A percentile compares a stretch with the other conserved stretches of the same genome.
phyloP scores from a whole-genome alignment of 2,329 filamentous ascomycete genomes.

The Aspergillus melleus region DNA sequence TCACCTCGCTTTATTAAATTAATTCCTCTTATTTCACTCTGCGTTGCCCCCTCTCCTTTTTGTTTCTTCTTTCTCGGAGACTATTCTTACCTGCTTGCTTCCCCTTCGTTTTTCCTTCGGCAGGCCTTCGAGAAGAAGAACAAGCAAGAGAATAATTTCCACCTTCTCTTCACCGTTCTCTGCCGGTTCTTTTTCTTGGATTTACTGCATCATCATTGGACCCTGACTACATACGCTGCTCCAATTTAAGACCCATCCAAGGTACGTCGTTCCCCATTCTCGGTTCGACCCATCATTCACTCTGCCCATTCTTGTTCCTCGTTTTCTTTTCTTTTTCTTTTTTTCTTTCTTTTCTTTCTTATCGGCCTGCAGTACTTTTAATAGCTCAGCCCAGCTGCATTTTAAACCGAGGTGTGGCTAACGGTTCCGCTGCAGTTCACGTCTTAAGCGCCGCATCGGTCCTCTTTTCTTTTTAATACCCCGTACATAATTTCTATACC shows the following conservation, averaged over 20 bases:
- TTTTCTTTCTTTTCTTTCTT: conserved; percentile 1
- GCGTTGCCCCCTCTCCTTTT: conserved; percentile 7
- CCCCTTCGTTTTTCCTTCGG: conserved; percentile 1
- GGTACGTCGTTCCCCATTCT: not conserved
- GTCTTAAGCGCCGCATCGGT: not conserved
- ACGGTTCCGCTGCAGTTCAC: not conserved
- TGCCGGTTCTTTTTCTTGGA: conserved; percentile 6
- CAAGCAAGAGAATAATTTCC: not conserved
- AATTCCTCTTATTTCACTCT: not conserved
- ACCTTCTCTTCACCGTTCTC: not conserved
- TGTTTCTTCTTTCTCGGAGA: not conserved
- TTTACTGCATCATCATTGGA: not conserved
- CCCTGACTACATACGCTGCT: not conserved
- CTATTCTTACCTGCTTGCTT: not conserved
- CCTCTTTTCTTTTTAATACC: not conserved
- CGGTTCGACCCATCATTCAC: not conserved
- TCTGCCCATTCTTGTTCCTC: not conserved
- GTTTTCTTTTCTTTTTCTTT: conserved; percentile 8
- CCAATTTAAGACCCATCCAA: not conserved
- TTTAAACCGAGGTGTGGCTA: not conserved
- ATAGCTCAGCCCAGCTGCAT: not conserved
- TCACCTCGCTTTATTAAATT: conserved; percentile 2
- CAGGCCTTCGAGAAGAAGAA: not conserved
- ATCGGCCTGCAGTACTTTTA: conserved; percentile 9
- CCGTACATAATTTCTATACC: not conserved